A percentile compares a stretch with the other conserved stretches of the same genome.
Evolutionary conservation across 345 rosid genomes (phyloP).

Genomic region (Eucalyptus cloeziana): DNA sequence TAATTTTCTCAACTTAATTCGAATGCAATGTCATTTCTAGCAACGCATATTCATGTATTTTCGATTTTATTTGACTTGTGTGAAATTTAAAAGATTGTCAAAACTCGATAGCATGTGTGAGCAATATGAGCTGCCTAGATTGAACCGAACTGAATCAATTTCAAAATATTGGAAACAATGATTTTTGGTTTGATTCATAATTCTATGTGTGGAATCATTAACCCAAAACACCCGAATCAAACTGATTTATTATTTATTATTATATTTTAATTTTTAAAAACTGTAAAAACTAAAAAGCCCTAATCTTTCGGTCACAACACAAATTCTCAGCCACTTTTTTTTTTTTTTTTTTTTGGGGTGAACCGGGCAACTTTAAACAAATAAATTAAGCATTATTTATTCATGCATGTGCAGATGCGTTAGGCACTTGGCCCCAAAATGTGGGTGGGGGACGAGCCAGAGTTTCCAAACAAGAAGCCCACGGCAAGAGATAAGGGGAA

Average conservation of each 20-base stretch:
- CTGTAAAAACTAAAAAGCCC: too few relatives aligned
- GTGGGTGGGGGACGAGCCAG: neutral
- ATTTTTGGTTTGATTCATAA: too few relatives aligned
- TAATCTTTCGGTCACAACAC: too few relatives aligned
- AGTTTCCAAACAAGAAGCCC: neutral
- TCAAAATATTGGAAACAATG: too few relatives aligned
- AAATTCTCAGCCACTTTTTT: too few relatives aligned
- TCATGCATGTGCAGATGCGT: neutral
- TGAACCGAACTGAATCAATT: accelerated
- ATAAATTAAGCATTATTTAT: neutral
- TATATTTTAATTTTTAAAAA: too few relatives aligned
- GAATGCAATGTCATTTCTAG: neutral
- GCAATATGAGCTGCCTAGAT: too few relatives aligned
- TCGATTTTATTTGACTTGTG: neutral
- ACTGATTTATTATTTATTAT: too few relatives aligned
- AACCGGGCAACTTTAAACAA: neutral
- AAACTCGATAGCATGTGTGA: too few relatives aligned
- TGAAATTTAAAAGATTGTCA: neutral
- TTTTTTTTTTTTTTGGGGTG: neutral
- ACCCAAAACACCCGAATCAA: too few relatives aligned
- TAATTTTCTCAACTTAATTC: neutral
- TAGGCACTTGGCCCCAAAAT: neutral
- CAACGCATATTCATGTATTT: neutral
- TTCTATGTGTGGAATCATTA: too few relatives aligned
- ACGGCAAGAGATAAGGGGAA: neutral